A percentile compares a stretch with the other conserved stretches of the same genome.
Conservation (phyloP, 768 basidiomycete genomes). For the Pulveroboletus sp. region DNA sequence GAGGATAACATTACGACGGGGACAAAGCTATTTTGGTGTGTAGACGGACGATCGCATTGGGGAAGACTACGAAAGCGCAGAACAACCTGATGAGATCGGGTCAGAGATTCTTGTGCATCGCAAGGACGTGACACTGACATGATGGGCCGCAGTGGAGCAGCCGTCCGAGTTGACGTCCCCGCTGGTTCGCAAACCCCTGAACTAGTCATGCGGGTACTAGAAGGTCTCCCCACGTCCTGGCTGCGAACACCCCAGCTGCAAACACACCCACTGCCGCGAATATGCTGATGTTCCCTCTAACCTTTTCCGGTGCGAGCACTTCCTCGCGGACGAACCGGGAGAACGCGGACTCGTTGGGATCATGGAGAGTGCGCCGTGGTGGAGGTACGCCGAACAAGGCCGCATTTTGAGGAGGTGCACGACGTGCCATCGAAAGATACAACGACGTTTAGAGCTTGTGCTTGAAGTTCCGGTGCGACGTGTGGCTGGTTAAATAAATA, state of each 20-base stretch:
- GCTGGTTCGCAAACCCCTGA: neutral
- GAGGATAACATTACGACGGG: conserved; percentile 17
- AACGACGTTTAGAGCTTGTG: neutral
- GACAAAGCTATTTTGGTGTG: conserved; percentile 18
- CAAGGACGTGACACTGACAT: conserved; percentile 4
- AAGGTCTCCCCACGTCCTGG: conserved; percentile 74
- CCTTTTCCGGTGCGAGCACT: conserved; percentile 67
- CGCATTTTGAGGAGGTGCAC: conserved; percentile 52
- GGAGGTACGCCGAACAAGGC: conserved; percentile 45
- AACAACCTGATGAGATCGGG: neutral
- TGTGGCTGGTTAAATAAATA: neutral
- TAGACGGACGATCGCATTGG: neutral
- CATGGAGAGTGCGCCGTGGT: conserved; percentile 39
- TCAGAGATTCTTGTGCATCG: neutral
- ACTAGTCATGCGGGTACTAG: conserved; percentile 56
- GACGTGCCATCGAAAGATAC: conserved; percentile 57
- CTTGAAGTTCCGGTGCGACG: neutral
- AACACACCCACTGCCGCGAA: conserved; percentile 63
- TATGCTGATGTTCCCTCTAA: conserved; percentile 69
- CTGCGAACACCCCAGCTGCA: conserved; percentile 61
- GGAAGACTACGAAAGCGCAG: conserved; percentile 1
- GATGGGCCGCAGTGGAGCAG: neutral
- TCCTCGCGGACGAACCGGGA: conserved; percentile 53
- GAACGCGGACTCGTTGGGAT: conserved; percentile 62
- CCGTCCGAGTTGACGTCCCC: neutral